Evolutionary conservation across 176 grass and related monocot genomes (phyloP).

Genomic region (Musa itinerans): DNA sequence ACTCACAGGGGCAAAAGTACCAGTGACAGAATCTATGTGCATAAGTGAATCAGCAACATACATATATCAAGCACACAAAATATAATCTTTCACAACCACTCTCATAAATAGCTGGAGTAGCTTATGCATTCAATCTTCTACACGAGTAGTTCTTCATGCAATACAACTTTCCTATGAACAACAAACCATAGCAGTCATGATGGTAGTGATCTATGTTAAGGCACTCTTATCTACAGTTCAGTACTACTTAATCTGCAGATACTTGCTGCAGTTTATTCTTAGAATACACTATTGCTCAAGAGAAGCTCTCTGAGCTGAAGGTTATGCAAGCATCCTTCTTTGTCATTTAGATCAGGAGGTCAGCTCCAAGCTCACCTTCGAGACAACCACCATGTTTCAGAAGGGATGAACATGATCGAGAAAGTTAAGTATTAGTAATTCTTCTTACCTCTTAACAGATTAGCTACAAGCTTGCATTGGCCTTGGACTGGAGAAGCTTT

Average conservation of each 20-base stretch:
- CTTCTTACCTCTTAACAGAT: not conserved
- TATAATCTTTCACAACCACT: conserved; percentile 1
- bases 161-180: not conserved
- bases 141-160: not conserved
- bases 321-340: not conserved
- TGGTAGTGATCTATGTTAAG: not conserved
- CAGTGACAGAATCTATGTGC: no score
- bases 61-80: no score
- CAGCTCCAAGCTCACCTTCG: not conserved
- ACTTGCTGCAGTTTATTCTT: not conserved
- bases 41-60: no score
- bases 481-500: conserved; percentile 17
- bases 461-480: conserved; percentile 31
- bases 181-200: not conserved
- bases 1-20: no score
- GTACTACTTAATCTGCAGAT: not conserved
- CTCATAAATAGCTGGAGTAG: not conserved
- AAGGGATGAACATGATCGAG: not conserved
- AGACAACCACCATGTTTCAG: not conserved
- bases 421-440: not conserved
- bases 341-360: not conserved
- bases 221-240: not conserved
- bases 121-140: not conserved
- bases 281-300: not conserved
- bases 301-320: not conserved